Evolutionary conservation across 345 rosid genomes (phyloP).

Genomic region (Aquilaria malaccensis): DNA sequence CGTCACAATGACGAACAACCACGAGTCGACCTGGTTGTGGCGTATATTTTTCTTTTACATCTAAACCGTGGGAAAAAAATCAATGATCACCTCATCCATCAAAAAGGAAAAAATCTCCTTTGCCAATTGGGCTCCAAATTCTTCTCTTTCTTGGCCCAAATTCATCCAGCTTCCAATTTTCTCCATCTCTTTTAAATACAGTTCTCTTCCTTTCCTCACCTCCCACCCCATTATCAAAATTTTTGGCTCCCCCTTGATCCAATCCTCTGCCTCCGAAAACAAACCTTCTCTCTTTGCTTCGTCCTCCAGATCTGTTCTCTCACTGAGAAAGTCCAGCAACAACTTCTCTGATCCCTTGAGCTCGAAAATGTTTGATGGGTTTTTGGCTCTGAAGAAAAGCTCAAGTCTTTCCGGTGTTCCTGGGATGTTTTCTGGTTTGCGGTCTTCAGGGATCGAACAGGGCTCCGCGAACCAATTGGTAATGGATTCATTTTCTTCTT

Average conservation of each 20-base stretch:
- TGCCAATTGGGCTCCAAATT: constrained; percentile 39
- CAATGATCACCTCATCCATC: constrained; percentile 48
- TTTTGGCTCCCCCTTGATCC: constrained; percentile 43
- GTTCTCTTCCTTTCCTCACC: constrained; percentile 32
- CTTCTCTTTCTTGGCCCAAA: constrained; percentile 24
- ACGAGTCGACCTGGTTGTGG: not conserved
- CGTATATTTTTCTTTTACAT: not conserved
- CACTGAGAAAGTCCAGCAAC: constrained; percentile 41
- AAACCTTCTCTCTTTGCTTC: not conserved
- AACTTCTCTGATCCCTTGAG: constrained; percentile 25
- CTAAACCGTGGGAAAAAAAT: constrained; percentile 3
- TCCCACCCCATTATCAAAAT: constrained; percentile 56
- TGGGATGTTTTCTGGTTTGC: constrained; percentile 6
- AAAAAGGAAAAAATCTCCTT: constrained; percentile 35
- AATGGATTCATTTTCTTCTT: constrained; percentile 14
- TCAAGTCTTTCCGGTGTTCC: constrained; percentile 17
- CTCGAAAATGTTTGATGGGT: not conserved
- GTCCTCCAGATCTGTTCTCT: constrained; percentile 20
- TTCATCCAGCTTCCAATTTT: constrained; percentile 28
- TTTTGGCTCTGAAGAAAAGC: constrained; percentile 3
- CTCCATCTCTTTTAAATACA: constrained; percentile 49
- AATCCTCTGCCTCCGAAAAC: constrained; percentile 38
- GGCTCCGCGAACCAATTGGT: not conserved
- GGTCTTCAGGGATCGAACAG: not conserved
- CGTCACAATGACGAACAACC: constrained; percentile 18